phyloP scores from a whole-genome alignment of 108 stramenopile species.

The Heterococcus sp. region DNA sequence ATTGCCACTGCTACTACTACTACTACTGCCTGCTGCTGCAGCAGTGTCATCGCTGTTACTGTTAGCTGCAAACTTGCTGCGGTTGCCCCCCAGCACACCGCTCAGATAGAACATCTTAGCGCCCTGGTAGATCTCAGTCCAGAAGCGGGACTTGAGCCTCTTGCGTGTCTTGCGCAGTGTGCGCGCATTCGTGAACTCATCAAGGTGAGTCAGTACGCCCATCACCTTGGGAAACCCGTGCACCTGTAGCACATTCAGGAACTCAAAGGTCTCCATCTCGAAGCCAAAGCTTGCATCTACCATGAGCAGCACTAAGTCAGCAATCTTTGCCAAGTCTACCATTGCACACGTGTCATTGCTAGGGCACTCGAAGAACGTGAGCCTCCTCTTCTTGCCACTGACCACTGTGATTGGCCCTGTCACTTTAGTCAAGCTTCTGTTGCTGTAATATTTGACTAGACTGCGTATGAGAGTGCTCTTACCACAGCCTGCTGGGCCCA shows the following conservation, averaged over 20 bases:
- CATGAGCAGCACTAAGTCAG: conserved; percentile 89
- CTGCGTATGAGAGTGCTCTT: conserved; percentile 93
- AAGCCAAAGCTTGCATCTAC: conserved; percentile 98
- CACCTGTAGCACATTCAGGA: conserved; percentile 91
- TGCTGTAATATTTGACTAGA: conserved; percentile 88
- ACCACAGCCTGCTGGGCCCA: conserved; percentile 88
- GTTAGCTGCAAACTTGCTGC: too few relatives aligned
- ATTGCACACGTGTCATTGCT: conserved; percentile 69
- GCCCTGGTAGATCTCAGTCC: conserved; percentile 95
- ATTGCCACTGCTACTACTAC: conserved; percentile 36
- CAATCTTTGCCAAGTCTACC: conserved; percentile 96
- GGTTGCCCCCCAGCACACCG: conserved; percentile 62
- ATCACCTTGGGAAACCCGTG: conserved; percentile 95
- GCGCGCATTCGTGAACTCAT: conserved; percentile 84
- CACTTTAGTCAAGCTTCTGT: conserved; percentile 16
- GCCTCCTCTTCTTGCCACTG: conserved; percentile 78
- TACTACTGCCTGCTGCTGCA: not conserved
- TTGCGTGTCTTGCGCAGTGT: conserved; percentile 86
- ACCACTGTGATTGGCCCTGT: conserved; percentile 92
- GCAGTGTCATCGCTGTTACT: too few relatives aligned
- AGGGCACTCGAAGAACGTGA: conserved; percentile 94
- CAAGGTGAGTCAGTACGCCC: conserved; percentile 95
- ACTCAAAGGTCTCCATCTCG: conserved; percentile 99
- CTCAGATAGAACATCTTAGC: conserved; percentile 93
- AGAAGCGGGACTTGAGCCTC: conserved; percentile 90